phyloP scores from a whole-genome alignment of 768 basidiomycete genomes.

The Cystofilobasidium macerans region DNA sequence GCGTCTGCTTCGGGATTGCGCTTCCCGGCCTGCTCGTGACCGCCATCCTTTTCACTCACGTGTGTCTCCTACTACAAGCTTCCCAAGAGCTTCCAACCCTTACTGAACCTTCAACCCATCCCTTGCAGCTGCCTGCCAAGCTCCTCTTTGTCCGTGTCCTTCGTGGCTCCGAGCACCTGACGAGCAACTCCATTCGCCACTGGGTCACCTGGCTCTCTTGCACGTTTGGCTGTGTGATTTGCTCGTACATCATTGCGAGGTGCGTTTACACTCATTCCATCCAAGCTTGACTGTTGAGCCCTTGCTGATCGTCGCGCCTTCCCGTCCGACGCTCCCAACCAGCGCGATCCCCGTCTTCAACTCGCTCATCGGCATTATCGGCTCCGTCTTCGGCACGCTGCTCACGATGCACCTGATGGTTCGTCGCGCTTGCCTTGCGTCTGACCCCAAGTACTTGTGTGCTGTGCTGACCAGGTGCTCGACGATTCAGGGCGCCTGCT shows the following conservation, averaged over 20 bases:
- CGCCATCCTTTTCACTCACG: slow-evolving; percentile 10
- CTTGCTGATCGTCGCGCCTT: too few species aligned
- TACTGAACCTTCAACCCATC: too few species aligned
- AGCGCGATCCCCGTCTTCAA: slow-evolving; percentile 1
- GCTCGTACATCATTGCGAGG: slow-evolving; percentile 14
- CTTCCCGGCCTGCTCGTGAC: slow-evolving; percentile 26
- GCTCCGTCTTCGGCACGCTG: slow-evolving; percentile 3
- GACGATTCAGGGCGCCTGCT: too few species aligned
- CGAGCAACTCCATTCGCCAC: slow-evolving; percentile 29
- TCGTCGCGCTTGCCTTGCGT: too few species aligned
- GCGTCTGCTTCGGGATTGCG: slow-evolving; percentile 30
- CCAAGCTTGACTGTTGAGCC: too few species aligned
- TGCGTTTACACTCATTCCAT: too few species aligned
- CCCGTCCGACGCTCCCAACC: too few species aligned
- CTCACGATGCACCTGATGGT: not conserved
- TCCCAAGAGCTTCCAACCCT: too few species aligned
- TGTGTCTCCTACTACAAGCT: too few species aligned
- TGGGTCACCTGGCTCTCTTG: slow-evolving; percentile 28
- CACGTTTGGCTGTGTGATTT: slow-evolving; percentile 3
- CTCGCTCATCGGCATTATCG: not conserved
- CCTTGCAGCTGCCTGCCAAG: slow-evolving; percentile 25
- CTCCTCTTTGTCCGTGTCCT: slow-evolving; percentile 33
- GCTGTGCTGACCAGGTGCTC: too few species aligned
- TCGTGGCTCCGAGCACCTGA: slow-evolving; percentile 29
- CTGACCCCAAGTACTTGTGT: too few species aligned